phyloP scores from a whole-genome alignment of 768 basidiomycete species.

The Calvatia gigantea region DNA sequence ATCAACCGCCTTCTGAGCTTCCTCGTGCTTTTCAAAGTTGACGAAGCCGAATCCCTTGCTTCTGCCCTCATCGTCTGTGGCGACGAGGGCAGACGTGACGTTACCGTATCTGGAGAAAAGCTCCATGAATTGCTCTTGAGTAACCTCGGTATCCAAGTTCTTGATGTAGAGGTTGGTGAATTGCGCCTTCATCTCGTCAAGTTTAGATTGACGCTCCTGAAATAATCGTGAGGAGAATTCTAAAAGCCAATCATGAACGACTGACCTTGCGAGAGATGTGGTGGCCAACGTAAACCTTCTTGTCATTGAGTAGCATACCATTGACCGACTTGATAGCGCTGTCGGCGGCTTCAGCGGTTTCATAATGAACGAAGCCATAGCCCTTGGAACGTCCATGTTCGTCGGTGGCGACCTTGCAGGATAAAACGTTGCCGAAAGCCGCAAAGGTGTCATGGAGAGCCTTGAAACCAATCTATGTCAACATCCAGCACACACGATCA shows the following conservation, averaged over 20 bases:
- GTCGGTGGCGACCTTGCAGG: conserved; percentile 98
- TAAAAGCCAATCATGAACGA: conserved; percentile 4
- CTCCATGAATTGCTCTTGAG: conserved; percentile 80
- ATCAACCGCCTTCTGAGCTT: conserved; percentile 88
- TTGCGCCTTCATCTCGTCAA: conserved; percentile 95
- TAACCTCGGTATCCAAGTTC: conserved; percentile 85
- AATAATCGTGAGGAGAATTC: neutral
- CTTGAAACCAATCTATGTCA: conserved; percentile 30
- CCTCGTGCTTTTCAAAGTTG: conserved; percentile 92
- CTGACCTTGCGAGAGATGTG: conserved; percentile 94
- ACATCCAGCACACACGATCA: neutral
- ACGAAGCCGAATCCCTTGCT: conserved; percentile 99
- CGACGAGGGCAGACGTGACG: conserved; percentile 87
- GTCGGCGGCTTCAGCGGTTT: conserved; percentile 94
- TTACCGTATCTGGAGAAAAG: conserved; percentile 76
- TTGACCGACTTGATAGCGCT: conserved; percentile 98
- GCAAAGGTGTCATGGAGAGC: conserved; percentile 99
- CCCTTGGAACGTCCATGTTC: conserved; percentile 95
- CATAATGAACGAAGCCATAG: conserved; percentile 99
- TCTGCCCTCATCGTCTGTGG: conserved; percentile 82
- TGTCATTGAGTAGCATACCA: conserved; percentile 99
- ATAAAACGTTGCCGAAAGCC: conserved; percentile 97
- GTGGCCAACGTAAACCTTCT: conserved; percentile 97
- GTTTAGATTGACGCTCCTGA: conserved; percentile 94
- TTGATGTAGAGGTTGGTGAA: conserved; percentile 99